These are phyloP conservation scores for Schizochytrium sp. DNA, from an alignment of 108 stramenopile genomes.

Conservation along the genomic window DNA sequence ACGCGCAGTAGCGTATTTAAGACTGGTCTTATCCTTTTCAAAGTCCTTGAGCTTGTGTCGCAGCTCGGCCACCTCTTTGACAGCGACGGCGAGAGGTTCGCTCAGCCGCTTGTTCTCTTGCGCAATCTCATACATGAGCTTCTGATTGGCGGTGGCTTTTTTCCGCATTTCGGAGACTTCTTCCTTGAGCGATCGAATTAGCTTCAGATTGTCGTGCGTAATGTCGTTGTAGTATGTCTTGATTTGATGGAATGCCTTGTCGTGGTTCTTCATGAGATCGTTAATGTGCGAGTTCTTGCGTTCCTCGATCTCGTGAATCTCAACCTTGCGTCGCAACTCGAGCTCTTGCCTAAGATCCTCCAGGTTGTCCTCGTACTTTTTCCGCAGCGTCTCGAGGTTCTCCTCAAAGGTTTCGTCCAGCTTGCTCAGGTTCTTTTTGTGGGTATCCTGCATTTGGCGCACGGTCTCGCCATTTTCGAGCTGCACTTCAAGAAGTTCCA, in stretches of 20 bases:
- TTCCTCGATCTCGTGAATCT: conserved; percentile 63
- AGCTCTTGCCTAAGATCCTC: conserved; percentile 26
- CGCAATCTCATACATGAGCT: conserved; percentile 46
- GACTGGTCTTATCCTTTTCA: conserved; percentile 47
- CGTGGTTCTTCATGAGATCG: conserved; percentile 58
- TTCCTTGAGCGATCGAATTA: conserved; percentile 37
- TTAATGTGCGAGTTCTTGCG: conserved; percentile 61
- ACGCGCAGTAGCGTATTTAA: conserved; percentile 42
- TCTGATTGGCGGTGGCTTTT: conserved; percentile 46
- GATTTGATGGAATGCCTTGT: conserved; percentile 26
- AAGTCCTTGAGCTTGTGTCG: conserved; percentile 39
- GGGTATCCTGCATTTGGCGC: conserved; percentile 35
- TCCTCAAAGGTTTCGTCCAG: conserved; percentile 20
- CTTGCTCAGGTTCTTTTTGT: conserved; percentile 22
- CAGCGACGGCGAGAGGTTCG: conserved; percentile 46
- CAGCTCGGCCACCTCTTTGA: conserved; percentile 47
- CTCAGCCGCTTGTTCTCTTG: conserved; percentile 51
- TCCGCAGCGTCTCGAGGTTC: conserved; percentile 30
- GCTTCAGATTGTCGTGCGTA: conserved; percentile 48
- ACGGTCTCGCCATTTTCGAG: conserved; percentile 41
- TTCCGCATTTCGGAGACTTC: conserved; percentile 48
- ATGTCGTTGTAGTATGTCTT: conserved; percentile 58
- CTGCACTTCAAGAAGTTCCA: conserved; percentile 34
- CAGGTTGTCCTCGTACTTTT: conserved; percentile 23
- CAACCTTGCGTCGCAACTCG: conserved; percentile 43